Base-by-base conservation (phyloP, 2,329 filamentous ascomycete genomes). In the Calonectria pauciramosa region DNA sequence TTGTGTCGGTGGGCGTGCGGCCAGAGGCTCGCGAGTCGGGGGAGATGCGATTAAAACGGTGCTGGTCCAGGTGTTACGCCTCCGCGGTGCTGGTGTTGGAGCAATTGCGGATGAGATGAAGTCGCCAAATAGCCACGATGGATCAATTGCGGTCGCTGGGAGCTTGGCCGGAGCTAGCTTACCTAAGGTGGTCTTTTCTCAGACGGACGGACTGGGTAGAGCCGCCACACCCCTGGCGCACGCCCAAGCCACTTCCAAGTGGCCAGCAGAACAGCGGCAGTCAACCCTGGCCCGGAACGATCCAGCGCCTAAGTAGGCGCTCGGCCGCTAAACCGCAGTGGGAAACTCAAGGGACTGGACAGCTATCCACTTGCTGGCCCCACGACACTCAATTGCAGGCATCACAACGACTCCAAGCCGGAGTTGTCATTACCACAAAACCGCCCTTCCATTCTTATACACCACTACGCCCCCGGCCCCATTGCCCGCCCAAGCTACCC, bases 1-100 rank as follows among this genome's bases (percentile, higher is more conserved):
- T 99, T 68, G 54, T 85, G 77, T 77, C 68, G 36, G 18, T 64
- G 7, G 20, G 30, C 34, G 30, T 44, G 65, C 70, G 72, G 56
- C 73, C 28, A 67, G 41, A 38, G 64, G 73, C 71, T 77, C 72
- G 70, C 72, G 63, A 63, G 71, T 67, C 26, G 47, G 49, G 66
- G 63, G 59, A 49, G 8, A 54, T 67, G 63, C 32, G 54, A 65
- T 64, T 64, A 71, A 41, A 66, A 60, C 72, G 77, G 68, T 56
- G 76, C 73, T 73, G 69, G 76, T 76, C 65, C 59, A 30, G 54
- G 77, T 32, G 67, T 41, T 38, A 51, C 60, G 71, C 36, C 71
- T 73, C 60, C 59, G 38, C 68, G 72, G 32, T 66, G 63, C 44
- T 77, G 51, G 66, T 67, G 32, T 7, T 63, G 66, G 47, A 54